Conservation (phyloP, 2,329 filamentous ascomycete genomes). For the Cladosporium colombiae region DNA sequence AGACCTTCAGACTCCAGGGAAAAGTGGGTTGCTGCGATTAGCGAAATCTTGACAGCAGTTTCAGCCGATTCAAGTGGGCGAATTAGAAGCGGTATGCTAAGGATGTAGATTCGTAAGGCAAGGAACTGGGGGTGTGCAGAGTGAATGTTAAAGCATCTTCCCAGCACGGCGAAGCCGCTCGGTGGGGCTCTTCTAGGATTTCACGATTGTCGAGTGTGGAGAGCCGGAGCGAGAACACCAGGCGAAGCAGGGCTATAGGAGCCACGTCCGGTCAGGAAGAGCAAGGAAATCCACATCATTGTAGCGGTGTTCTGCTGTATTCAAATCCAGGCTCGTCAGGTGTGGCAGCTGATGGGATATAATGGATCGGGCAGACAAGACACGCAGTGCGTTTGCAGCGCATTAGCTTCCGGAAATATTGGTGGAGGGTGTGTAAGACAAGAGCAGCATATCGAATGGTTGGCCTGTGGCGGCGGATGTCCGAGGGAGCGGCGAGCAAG, state of each 20-base stretch:
- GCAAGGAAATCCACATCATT: background rate
- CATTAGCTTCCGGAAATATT: conserved; percentile 12
- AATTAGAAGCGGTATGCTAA: background rate
- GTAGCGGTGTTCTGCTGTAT: background rate
- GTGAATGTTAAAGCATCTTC: conserved; percentile 12
- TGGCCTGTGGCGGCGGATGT: background rate
- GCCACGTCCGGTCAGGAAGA: background rate
- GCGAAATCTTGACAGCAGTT: background rate
- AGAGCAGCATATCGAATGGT: background rate
- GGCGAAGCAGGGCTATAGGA: background rate
- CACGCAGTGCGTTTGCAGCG: conserved; percentile 6
- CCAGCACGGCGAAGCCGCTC: conserved; percentile 9
- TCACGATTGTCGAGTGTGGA: background rate
- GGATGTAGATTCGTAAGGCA: background rate
- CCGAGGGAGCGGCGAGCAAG: conserved; percentile 2
- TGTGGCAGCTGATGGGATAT: background rate
- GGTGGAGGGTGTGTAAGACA: conserved; percentile 16
- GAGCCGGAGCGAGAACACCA: background rate
- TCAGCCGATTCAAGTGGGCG: background rate
- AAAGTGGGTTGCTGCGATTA: conserved; percentile 9
- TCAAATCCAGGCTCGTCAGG: background rate
- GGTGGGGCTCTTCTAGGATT: conserved; percentile 10
- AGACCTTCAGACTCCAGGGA: background rate
- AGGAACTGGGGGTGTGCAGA: background rate
- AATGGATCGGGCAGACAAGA: background rate